A percentile compares a stretch with the other conserved stretches of the same genome.
Evolutionary conservation across 805 yeast genomes (phyloP).

Genomic region (Yamadazyma sp.): DNA sequence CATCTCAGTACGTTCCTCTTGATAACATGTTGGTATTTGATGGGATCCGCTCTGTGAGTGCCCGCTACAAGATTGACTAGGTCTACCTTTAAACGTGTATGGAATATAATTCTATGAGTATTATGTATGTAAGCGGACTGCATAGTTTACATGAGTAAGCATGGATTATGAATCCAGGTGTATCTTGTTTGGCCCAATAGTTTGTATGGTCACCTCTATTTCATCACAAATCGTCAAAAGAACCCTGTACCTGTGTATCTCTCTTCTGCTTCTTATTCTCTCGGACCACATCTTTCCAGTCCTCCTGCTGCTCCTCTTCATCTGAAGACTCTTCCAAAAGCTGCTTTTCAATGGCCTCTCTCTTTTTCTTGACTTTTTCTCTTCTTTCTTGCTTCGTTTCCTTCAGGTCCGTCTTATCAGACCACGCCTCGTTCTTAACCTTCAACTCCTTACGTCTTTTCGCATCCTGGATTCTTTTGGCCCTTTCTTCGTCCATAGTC

Average conservation of each 20-base stretch:
- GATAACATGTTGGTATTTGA: slow-evolving; percentile 72
- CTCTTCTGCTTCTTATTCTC: slow-evolving; percentile 61
- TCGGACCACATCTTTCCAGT: slow-evolving; percentile 85
- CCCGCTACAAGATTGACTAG: slow-evolving; percentile 31
- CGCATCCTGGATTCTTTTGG: slow-evolving; percentile 37
- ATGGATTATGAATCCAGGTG: too few relatives aligned
- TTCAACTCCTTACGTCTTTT: slow-evolving; percentile 44
- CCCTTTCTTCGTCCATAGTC: slow-evolving; percentile 50
- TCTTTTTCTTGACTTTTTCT: slow-evolving; percentile 63
- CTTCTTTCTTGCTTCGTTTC: slow-evolving; percentile 63
- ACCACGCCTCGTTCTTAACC: slow-evolving; percentile 74
- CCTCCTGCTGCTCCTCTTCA: slow-evolving; percentile 53
- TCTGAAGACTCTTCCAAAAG: slow-evolving; percentile 45
- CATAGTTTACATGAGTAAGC: too few relatives aligned
- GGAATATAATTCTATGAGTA: too few relatives aligned
- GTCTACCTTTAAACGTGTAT: too few relatives aligned
- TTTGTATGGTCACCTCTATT: too few relatives aligned
- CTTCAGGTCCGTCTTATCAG: slow-evolving; percentile 61
- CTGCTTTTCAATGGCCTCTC: slow-evolving; percentile 65
- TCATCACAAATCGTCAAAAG: slow-evolving; percentile 54
- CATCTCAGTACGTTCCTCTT: slow-evolving; percentile 79
- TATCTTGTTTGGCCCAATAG: not conserved
- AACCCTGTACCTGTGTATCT: slow-evolving; percentile 46
- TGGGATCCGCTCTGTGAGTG: slow-evolving; percentile 58
- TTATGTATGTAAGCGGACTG: too few relatives aligned